These are phyloP conservation scores for Jamesozyma spencerorum DNA, from an alignment of 805 yeast genomes.

Conservation along the genomic window DNA sequence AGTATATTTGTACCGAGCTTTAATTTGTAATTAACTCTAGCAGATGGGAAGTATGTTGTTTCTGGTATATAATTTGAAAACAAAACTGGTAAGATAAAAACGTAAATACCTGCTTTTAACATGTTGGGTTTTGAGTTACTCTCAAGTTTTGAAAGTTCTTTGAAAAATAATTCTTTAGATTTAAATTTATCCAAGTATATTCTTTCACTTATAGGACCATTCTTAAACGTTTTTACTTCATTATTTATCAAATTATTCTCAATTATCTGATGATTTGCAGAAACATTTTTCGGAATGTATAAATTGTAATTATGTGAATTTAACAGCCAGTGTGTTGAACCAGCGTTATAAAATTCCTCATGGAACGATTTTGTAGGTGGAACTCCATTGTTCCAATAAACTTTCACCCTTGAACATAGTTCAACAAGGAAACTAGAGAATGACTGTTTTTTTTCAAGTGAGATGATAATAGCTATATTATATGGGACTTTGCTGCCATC, in stretches of 20 bases:
- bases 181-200: conserved; percentile 15
- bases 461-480: conserved; percentile 44
- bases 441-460: conserved; percentile 34
- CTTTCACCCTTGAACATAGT: conserved; percentile 36
- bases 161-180: conserved; percentile 9
- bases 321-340: conserved; percentile 40
- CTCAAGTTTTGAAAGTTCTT: neutral
- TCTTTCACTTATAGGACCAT: conserved; percentile 7
- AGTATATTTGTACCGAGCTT: conserved; percentile 10
- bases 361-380: conserved; percentile 37
- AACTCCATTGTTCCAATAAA: conserved; percentile 48
- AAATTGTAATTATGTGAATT: conserved; percentile 36
- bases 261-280: conserved; percentile 16
- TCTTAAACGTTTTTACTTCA: conserved; percentile 16
- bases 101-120: conserved; percentile 54
- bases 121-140: neutral
- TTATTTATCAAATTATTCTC: conserved; percentile 16
- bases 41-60: conserved; percentile 34
- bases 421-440: conserved; percentile 34
- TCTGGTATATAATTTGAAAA: conserved; percentile 57
- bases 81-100: conserved; percentile 52
- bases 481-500: conserved; percentile 33
- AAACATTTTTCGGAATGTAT: conserved; percentile 27
- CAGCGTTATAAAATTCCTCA: conserved; percentile 42
- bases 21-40: conserved; percentile 17